Base-by-base conservation (phyloP, 2,329 filamentous ascomycete genomes). In the Claviceps arundinis region DNA sequence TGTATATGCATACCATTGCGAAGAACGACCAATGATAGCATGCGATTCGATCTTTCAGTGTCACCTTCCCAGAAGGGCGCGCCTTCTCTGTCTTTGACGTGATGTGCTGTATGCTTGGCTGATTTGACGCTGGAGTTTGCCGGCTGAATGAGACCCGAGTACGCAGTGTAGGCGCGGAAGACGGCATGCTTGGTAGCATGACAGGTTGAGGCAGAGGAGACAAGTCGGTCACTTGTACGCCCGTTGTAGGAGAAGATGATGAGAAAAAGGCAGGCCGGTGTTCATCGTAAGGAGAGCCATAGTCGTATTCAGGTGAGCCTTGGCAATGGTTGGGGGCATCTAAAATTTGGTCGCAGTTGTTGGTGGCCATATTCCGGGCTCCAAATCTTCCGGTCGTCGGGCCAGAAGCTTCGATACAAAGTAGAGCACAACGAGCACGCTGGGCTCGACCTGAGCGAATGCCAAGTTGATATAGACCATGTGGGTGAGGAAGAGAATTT, bases 11-110 rank as follows among this genome's bases (percentile, higher is more conserved):
- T 47, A 53, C 52, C 52, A 76, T 76, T 22, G 85, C 87, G 60
- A 89, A 91, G 75, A 82, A 91, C 0, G 85, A 89, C 87, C 87
- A 91, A 58, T 71, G 71, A 56, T 73, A 73, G 54, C 73, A 78
- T 42, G 69, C 70, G 54, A 79, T 73, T 38, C 76, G 67, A 55
- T 78, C 76, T 40, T 70, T 67, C 47, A 78, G 59, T 16, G 73
- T 65, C 46, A 76, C 65, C 46, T 65, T 70, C n/a, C 55, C 61
- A 1, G 38, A 49, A 9, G 56, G 49, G 2, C 49, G 45, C 14
- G 55, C 48, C 44, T 62, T 65, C 50, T 64, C 61, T 16, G 60
- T 59, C 48, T 61, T 61, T 40, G 63, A 62, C 37, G 71, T 60
- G 53, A 70, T 60, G 54, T 65, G 60, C 38, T 69, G 65, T 37